These are phyloP conservation scores for Sherardia arvensis DNA, from an alignment of 257 asterid genomes.

Conservation along the genomic window DNA sequence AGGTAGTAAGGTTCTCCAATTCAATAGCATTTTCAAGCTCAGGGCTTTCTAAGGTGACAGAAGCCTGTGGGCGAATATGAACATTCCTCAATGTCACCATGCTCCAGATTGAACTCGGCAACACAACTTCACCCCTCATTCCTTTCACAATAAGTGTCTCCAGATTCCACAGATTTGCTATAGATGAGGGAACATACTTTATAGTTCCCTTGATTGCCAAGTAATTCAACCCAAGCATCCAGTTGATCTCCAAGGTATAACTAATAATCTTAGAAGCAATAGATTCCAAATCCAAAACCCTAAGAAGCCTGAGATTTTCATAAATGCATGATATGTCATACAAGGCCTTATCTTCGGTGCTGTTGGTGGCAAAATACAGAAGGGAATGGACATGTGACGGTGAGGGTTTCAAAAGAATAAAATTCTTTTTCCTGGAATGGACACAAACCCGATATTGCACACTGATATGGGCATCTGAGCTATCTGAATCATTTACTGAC, in stretches of 20 bases:
- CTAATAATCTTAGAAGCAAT: too few relatives aligned
- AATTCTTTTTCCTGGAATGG: background rate
- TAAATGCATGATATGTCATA: background rate
- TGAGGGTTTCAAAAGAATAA: background rate
- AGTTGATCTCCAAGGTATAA: too few relatives aligned
- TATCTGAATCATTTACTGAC: background rate
- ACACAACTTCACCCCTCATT: background rate
- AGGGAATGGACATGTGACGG: background rate
- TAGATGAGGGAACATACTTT: background rate
- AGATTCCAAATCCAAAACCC: background rate
- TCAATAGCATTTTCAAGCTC: background rate
- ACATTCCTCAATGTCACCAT: background rate
- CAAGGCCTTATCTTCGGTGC: background rate
- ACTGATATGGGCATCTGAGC: background rate
- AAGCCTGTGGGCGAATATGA: background rate
- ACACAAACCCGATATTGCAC: background rate
- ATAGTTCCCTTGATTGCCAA: background rate
- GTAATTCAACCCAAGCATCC: background rate
- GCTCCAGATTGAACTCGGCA: background rate
- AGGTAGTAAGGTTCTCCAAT: background rate
- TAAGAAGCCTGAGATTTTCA: background rate
- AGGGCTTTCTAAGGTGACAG: background rate
- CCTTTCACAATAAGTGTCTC: background rate
- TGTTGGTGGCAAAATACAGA: background rate
- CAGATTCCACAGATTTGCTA: background rate